These are phyloP conservation scores for Babesia microti DNA, from an alignment of 169 alveolate species.

Conservation along the genomic window DNA sequence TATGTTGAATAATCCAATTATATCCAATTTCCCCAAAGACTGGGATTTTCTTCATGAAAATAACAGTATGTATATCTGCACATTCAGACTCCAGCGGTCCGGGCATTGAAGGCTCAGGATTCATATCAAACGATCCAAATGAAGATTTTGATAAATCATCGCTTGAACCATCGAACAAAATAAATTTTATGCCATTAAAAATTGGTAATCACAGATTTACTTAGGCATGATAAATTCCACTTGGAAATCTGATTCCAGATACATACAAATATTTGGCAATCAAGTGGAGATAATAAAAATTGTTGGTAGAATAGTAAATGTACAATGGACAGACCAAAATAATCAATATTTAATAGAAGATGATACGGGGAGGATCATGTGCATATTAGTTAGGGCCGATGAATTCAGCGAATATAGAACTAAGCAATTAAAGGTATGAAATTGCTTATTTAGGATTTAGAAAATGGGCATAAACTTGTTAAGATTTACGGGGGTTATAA, in stretches of 20 bases:
- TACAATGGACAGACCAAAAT: conserved; percentile 18
- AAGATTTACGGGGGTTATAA: conserved; percentile 39
- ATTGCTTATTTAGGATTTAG: conserved; percentile 8
- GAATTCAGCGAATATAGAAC: conserved; percentile 21
- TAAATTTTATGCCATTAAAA: too few species aligned
- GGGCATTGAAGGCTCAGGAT: too few species aligned
- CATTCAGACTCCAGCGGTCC: too few species aligned
- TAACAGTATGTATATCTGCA: too few species aligned
- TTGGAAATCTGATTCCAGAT: conserved; percentile 29
- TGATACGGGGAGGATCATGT: conserved; percentile 31
- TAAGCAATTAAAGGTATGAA: too few species aligned
- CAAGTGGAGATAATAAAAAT: conserved; percentile 29
- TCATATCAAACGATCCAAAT: too few species aligned
- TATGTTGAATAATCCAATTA: too few species aligned
- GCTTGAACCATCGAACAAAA: too few species aligned
- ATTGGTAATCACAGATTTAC: too few species aligned
- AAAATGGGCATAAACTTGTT: conserved; percentile 6
- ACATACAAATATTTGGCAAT: conserved; percentile 23
- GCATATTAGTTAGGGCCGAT: conserved; percentile 30
- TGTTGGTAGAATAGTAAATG: conserved; percentile 20
- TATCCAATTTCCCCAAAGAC: too few species aligned
- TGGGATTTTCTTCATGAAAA: too few species aligned
- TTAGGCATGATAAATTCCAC: conserved; percentile 29
- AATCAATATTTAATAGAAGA: conserved; percentile 35
- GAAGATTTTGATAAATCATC: too few species aligned